Base-by-base conservation (phyloP, 768 basidiomycete genomes). In the Suillus bovinus region DNA sequence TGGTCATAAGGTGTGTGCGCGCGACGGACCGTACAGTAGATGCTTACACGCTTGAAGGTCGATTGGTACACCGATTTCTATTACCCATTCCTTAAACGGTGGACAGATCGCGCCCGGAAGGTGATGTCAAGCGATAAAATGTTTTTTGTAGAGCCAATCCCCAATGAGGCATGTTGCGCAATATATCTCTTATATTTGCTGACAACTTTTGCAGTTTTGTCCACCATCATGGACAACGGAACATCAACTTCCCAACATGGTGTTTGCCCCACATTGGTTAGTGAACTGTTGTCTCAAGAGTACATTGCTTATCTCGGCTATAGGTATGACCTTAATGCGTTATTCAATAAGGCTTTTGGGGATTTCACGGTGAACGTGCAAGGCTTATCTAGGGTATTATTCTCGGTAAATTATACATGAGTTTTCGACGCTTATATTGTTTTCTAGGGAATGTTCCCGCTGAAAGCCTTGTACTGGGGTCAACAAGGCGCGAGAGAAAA, bases 341-440 rank as follows among this genome's bases (percentile, higher is more conserved):
- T 99, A 8, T 99, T 98, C 76, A 75, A 77, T 29, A 97, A 97
- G 73, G 82, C 84, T 3, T 93, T 93, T 64, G 88, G 91, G 0
- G 84, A 91, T 68, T 91, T 98, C 74, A 87, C 87, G 0, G 91
- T 94, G 47, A 96, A 99, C 70, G 95, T 99, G 0, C 96, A 98
- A 78, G 94, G 91, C 0, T 76, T 98, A 16, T 90, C 96, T 0
- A 80, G 91, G 74, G 95, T 96, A 70, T 46, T 1, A 84, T 74
- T 39, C 10, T 33, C 42, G 24, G 16, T 22, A 63, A 31, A 53
- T 31, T 14, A 9, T 5, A 11, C 14, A 27, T 46, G 31, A 0
- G 36, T 4, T 38, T 31, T 39, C 61, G 17, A 57, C 7, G 5
- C 54, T 74, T 22, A 72, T 53, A 50, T 46, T 24, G 41, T 36